These are phyloP conservation scores for Euphorbia tirucalli DNA, from an alignment of 345 rosid genomes.

Conservation along the genomic window DNA sequence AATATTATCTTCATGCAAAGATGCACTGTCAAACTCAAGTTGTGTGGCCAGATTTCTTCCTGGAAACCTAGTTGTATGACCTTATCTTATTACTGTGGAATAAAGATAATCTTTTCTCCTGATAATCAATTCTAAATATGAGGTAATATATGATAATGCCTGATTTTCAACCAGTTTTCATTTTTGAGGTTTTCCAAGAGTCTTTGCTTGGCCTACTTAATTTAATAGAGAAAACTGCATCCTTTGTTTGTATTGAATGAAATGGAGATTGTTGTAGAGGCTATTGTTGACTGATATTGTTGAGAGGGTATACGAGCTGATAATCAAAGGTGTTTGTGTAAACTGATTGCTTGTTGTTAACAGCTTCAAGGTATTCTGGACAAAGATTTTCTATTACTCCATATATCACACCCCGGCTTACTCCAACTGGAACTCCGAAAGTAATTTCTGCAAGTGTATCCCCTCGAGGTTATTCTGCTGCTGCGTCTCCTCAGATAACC, in stretches of 20 bases:
- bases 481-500: slow-evolving; percentile 60
- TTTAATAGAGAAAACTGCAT: too few relatives aligned
- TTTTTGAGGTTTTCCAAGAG: too few relatives aligned
- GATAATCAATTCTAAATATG: neutral
- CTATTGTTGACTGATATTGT: neutral
- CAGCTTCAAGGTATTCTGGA: slow-evolving; percentile 51
- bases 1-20: neutral
- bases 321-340: neutral
- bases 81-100: neutral
- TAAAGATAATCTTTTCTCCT: neutral
- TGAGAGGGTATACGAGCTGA: too few relatives aligned
- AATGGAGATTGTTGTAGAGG: neutral
- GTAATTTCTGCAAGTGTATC: slow-evolving; percentile 56
- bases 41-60: neutral
- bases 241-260: neutral
- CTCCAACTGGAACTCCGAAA: slow-evolving; percentile 84
- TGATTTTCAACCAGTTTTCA: too few relatives aligned
- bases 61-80: neutral
- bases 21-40: neutral
- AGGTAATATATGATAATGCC: neutral
- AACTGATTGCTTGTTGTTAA: slow-evolving; percentile 19
- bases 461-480: slow-evolving; percentile 67
- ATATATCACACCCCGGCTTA: slow-evolving; percentile 73
- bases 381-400: slow-evolving; percentile 72
- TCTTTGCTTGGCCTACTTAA: too few relatives aligned